These are phyloP conservation scores for Blastocystis sp. DNA, from an alignment of 352 stramenopile genomes.

Conservation along the genomic window DNA sequence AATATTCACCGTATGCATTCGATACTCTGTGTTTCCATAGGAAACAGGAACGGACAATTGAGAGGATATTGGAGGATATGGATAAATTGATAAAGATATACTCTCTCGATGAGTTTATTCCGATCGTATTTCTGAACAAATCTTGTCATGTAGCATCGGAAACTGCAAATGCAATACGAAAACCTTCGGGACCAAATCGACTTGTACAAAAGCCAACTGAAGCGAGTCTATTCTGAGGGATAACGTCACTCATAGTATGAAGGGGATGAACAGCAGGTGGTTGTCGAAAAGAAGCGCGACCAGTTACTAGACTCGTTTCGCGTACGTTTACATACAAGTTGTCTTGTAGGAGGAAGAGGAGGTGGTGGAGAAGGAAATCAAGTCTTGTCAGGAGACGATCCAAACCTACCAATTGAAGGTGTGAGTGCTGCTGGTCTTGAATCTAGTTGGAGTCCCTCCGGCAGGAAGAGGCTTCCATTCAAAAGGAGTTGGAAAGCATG, in stretches of 20 bases:
- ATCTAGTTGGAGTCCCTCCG: neutral
- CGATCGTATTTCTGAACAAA: neutral
- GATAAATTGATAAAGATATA: neutral
- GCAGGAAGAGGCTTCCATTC: neutral
- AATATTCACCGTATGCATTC: neutral
- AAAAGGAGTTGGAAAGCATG: neutral
- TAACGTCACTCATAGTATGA: neutral
- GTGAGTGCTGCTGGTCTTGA: neutral
- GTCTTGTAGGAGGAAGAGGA: neutral
- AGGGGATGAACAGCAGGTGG: neutral
- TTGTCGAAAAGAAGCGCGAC: neutral
- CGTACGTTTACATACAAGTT: neutral
- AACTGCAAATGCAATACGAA: neutral
- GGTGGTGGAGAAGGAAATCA: neutral
- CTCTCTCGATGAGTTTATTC: neutral
- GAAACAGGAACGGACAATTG: neutral
- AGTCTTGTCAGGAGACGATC: neutral
- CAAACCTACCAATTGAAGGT: neutral
- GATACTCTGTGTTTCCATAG: neutral
- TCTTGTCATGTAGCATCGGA: neutral
- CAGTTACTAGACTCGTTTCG: neutral
- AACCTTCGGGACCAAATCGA: conserved; percentile 5
- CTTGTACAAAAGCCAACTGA: neutral
- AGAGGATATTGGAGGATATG: neutral
- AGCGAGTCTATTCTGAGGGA: neutral